Evolutionary conservation across 2,329 filamentous ascomycete genomes (phyloP).

Genomic region (Westerdykella aurantiaca): DNA sequence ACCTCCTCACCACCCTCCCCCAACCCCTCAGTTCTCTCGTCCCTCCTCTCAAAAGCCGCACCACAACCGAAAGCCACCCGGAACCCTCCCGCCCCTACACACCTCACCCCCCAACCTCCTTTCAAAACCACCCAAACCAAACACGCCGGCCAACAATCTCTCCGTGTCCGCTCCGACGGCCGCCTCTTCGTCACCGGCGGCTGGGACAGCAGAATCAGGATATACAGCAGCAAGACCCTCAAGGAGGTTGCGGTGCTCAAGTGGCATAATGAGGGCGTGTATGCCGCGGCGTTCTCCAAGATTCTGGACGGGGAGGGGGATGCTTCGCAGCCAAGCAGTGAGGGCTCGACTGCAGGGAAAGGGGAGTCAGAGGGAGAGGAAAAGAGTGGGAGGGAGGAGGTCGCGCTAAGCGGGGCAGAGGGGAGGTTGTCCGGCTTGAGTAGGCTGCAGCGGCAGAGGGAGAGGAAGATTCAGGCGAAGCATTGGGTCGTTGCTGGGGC

Average conservation of each 20-base stretch:
- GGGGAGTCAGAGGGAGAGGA: neutral
- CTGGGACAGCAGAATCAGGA: conserved; percentile 77
- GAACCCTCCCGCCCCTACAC: conserved; percentile 1
- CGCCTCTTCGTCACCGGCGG: conserved; percentile 84
- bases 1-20: conserved; percentile 11
- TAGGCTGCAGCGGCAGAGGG: conserved; percentile 30
- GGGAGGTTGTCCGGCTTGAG: conserved; percentile 14
- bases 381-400: conserved; percentile 1
- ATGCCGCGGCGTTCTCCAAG: conserved; percentile 66
- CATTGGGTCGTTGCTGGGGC: conserved; percentile 89
- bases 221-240: conserved; percentile 76
- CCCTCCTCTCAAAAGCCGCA: neutral
- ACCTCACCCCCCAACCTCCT: conserved; percentile 37
- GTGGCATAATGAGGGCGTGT: conserved; percentile 88
- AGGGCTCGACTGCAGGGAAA: neutral
- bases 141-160: conserved; percentile 82
- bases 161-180: conserved; percentile 72
- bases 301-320: conserved; percentile 19
- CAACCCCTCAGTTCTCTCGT: conserved; percentile 9
- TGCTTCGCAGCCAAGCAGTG: neutral
- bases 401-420: conserved; percentile 3
- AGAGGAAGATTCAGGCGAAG: conserved; percentile 56
- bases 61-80: conserved; percentile 7
- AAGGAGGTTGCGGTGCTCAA: conserved; percentile 87
- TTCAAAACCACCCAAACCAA: conserved; percentile 67